Base-by-base conservation (phyloP, 352 stramenopile genomes). In the Globisporangium spinosum region DNA sequence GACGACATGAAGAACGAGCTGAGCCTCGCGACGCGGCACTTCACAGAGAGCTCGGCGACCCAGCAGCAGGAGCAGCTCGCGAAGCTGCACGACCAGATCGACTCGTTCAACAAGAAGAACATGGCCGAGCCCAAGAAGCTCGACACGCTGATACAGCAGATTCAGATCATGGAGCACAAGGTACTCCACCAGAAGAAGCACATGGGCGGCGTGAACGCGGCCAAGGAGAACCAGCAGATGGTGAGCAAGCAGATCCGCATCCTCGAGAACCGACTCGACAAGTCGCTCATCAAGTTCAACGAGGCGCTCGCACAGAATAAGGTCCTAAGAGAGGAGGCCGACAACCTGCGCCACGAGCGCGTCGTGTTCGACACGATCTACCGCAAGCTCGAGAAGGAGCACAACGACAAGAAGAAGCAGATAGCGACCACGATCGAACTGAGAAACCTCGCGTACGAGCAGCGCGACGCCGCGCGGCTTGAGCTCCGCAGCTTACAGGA, bases 251-350 rank as follows among this genome's bases (percentile, higher is more conserved):
- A 98, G 81, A 98, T 98, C 56, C 85, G 85, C 45, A 98, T 98
- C 58, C 77, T 99, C n/a, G 97, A 99, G 71, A 98, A 98, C 76
- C 86, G 94, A 1, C 80, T 99, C 47, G 96, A 99, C 78, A 98
- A 99, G 78, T 96, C 95, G 29, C 79, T 99, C 17, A 79, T 98
- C 35, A 98, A 98, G 74, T 99, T 98, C 66, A 99, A 99, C 74
- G 95, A 98, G 71, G 90, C 90, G 53, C 82, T 98, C 8, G 90
- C 93, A 15, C 78, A 94, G 40, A 98, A 98, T 74, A 98, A 98
- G 70, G 71, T 83, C 25, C 67, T 98, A 29, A 78, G 92, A 10
- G 83, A 98, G 70, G 80, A 98, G 60, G 98, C 98, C 70, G 94
- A 99, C 75, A 93, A 97, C 64, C 72, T 98, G 57, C 80, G 95